These are phyloP conservation scores for Dorcoceras hygrometricum DNA, from an alignment of 257 asterid species.

Conservation along the genomic window DNA sequence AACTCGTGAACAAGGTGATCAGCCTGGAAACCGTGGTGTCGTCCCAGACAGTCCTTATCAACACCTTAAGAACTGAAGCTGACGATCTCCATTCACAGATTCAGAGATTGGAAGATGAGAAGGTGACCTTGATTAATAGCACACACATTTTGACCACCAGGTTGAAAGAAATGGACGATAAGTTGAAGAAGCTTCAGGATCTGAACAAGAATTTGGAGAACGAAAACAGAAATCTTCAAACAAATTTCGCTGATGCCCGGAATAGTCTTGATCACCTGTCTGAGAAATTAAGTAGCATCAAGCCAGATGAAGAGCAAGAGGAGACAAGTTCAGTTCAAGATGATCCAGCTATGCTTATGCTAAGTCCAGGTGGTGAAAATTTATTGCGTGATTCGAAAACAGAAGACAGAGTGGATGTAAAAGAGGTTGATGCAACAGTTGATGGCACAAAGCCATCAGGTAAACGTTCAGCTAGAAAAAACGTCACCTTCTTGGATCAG, in stretches of 20 bases:
- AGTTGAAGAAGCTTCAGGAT: slow-evolving; percentile 39
- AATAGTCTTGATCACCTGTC: slow-evolving; percentile 36
- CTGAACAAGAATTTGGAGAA: slow-evolving; percentile 45
- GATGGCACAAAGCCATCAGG: slow-evolving; percentile 16
- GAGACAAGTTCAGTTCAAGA: slow-evolving; percentile 7
- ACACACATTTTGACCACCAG: slow-evolving; percentile 15
- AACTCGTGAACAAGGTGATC: slow-evolving; percentile 52
- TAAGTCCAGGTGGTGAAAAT: slow-evolving; percentile 7
- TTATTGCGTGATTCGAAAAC: slow-evolving; percentile 4
- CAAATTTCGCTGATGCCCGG: slow-evolving; percentile 39
- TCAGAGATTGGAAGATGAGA: slow-evolving; percentile 37
- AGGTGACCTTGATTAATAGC: slow-evolving; percentile 29
- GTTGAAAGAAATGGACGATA: slow-evolving; percentile 43
- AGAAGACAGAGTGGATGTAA: slow-evolving; percentile 26
- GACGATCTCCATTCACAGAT: slow-evolving; percentile 48
- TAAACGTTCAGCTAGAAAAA: slow-evolving; percentile 4
- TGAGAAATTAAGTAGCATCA: slow-evolving; percentile 31
- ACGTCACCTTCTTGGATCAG: slow-evolving; percentile 16
- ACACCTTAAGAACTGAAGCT: slow-evolving; percentile 46
- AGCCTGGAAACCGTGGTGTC: slow-evolving; percentile 51
- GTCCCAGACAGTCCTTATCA: slow-evolving; percentile 52
- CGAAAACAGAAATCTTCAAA: slow-evolving; percentile 33
- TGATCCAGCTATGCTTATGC: slow-evolving; percentile 8
- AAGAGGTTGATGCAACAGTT: slow-evolving; percentile 23
- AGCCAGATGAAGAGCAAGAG: slow-evolving; percentile 51